Evolutionary conservation across 2,329 filamentous ascomycete genomes (phyloP), one percentile per base, ranked within the genome.

Genomic region (Pseudocercospora macadamiae): DNA sequence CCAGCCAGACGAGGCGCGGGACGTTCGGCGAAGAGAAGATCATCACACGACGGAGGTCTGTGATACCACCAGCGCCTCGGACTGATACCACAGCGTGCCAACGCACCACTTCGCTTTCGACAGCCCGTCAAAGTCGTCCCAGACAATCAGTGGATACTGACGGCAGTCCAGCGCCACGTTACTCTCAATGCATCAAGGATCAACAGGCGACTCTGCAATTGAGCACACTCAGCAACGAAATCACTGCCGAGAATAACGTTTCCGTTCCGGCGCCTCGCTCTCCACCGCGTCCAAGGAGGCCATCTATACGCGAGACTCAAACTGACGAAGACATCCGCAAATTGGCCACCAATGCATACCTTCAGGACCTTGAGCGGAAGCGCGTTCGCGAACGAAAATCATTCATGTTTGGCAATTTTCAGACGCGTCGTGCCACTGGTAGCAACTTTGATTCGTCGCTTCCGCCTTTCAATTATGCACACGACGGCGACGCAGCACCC

Each of bases 381-480:
- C 72, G 74, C 32, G 57, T 78, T 14, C 74, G 75, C 49, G 73
- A 77, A 48, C 74, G 75, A 18, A 76, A 75, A 14, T 80, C 78
- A 1, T 69, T 79, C 54, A 75, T 79, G 37, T 62, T 79, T 5
- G 74, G 72, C 4, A 73, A 77, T 1, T 78, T 80, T 67, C 77
- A 75, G 61, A 80, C 77, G 58, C 71, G 76, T 18, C 73, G 54
- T 2, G 57, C 58, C 1, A 61, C 60, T 18, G 55, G 42, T 19
- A 54, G 25, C 42, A 57, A 52, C n/a, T 71, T 70, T 53, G 69
- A 75, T 51, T 66, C 47, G 30, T 64, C 58, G 21, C 62, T 62
- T 36, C 69, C 57, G 56, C 68, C 55, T 5, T 71, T 57, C 61
- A 71, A 71, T 25, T 65, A 68, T 51, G 67, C 67, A 18, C 37